These are phyloP conservation scores for Colletotrichum acutatum DNA, from an alignment of 2,329 filamentous ascomycete species.

Conservation along the genomic window DNA sequence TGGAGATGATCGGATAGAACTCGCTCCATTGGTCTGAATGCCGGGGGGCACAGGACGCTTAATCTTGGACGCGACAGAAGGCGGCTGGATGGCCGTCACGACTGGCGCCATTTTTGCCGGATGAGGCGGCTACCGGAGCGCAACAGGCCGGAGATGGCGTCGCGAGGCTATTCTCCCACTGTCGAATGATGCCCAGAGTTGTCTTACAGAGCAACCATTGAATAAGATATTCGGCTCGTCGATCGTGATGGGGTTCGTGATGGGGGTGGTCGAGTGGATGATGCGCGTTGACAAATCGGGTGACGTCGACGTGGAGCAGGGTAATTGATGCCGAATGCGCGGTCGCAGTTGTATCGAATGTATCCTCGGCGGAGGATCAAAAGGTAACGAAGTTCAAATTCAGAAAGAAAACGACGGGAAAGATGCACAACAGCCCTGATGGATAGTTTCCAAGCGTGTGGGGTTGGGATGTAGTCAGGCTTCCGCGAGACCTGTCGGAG, in stretches of 20 bases:
- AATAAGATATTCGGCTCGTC: slow-evolving; percentile 3
- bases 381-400: slow-evolving; percentile 3
- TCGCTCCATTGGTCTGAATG: slow-evolving; percentile 73
- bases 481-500: slow-evolving; percentile 12
- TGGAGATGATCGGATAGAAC: slow-evolving; percentile 68
- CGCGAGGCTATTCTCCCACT: slow-evolving; percentile 9
- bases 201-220: slow-evolving; percentile 28
- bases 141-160: slow-evolving; percentile 8
- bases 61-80: slow-evolving; percentile 64
- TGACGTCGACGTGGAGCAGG: slow-evolving; percentile 33
- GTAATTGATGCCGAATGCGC: neutral
- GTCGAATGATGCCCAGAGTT: neutral
- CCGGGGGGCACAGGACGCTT: slow-evolving; percentile 76
- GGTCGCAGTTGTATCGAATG: neutral
- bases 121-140: slow-evolving; percentile 23
- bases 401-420: neutral
- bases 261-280: slow-evolving; percentile 11
- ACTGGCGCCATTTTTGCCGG: slow-evolving; percentile 63
- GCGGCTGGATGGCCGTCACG: slow-evolving; percentile 58
- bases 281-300: slow-evolving; percentile 29
- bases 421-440: slow-evolving; percentile 26
- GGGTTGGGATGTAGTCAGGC: slow-evolving; percentile 36
- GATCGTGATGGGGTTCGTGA: slow-evolving; percentile 21
- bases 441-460: slow-evolving; percentile 31
- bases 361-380: neutral